Evolutionary conservation across 352 stramenopile species (phyloP).

Genomic region (Phytophthora colocasiae): DNA sequence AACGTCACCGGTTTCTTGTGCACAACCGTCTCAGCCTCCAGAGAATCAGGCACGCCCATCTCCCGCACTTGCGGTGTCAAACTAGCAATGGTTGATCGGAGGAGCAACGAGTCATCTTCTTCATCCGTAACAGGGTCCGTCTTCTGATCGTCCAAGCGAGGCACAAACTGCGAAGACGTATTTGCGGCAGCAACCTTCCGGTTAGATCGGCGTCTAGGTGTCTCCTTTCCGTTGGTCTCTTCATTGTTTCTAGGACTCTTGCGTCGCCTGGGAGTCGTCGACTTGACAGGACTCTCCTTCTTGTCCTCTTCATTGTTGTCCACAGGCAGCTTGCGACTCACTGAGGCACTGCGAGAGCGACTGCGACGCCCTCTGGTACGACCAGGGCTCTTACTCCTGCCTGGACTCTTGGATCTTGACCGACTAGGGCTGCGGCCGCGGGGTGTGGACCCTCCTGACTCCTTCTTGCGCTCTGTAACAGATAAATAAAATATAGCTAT

Average conservation of each 20-base stretch:
- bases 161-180: constrained; percentile 39
- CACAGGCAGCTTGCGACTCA: constrained; percentile 41
- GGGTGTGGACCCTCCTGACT: constrained; percentile 38
- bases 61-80: constrained; percentile 43
- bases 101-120: constrained; percentile 53
- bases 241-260: constrained; percentile 26
- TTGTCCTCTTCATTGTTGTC: constrained; percentile 31
- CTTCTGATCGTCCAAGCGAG: constrained; percentile 44
- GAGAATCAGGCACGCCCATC: constrained; percentile 17
- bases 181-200: constrained; percentile 33
- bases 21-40: constrained; percentile 20
- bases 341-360: constrained; percentile 71
- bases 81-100: constrained; percentile 58
- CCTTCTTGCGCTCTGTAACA: constrained; percentile 61
- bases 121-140: constrained; percentile 41
- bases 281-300: constrained; percentile 13
- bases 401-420: constrained; percentile 34
- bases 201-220: constrained; percentile 23
- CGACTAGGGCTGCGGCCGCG: constrained; percentile 58
- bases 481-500: background rate
- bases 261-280: constrained; percentile 22
- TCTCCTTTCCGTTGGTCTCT: constrained; percentile 26
- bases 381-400: constrained; percentile 50
- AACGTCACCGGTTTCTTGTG: constrained; percentile 51
- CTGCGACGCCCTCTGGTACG: constrained; percentile 45